phyloP scores from a whole-genome alignment of 2,329 filamentous ascomycete genomes.

The Xylaria sp. region DNA sequence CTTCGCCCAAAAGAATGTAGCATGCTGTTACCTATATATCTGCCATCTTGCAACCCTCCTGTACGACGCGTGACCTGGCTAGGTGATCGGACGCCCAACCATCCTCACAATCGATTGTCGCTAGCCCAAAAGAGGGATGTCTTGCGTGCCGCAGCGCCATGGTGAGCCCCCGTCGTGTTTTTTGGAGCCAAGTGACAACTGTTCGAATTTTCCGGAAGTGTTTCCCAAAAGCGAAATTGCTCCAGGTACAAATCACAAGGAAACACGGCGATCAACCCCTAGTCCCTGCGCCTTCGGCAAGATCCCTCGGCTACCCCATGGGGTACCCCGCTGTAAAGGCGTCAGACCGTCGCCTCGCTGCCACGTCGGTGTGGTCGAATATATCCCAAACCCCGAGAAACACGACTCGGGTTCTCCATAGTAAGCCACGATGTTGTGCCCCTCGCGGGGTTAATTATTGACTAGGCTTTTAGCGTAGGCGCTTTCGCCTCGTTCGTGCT shows the following conservation, averaged over 20 bases:
- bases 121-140: constrained; percentile 1
- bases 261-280: background rate
- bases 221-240: constrained; percentile 25
- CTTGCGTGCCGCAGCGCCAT: background rate
- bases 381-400: no score
- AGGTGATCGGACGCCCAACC: background rate
- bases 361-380: background rate
- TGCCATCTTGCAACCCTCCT: background rate
- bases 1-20: background rate
- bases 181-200: background rate
- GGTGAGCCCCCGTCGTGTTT: background rate
- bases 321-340: constrained; percentile 5
- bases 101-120: background rate
- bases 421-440: no score
- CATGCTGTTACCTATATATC: constrained; percentile 11
- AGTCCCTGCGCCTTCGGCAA: background rate
- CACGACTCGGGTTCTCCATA: no score
- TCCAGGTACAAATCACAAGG: constrained; percentile 3
- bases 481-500: no score
- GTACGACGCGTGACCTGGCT: constrained; percentile 1
- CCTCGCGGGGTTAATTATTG: no score
- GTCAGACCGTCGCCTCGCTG: background rate
- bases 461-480: no score
- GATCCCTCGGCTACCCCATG: constrained; percentile 2
- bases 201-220: background rate